phyloP scores from a whole-genome alignment of 2,329 filamentous ascomycete species.

The Cytospora chrysosperma region DNA sequence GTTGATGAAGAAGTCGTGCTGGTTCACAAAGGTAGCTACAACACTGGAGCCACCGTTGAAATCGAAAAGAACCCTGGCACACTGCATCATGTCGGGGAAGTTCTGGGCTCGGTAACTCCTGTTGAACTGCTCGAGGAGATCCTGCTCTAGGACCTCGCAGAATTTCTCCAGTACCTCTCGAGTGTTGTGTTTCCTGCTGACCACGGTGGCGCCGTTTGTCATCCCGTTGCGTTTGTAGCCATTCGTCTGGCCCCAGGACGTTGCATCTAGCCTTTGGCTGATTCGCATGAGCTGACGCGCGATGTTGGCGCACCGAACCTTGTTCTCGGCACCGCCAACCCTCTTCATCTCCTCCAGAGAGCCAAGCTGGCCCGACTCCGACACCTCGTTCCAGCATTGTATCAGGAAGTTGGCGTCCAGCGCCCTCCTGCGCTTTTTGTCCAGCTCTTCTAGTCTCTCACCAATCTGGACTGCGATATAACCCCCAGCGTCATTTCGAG shows the following conservation, averaged over 20 bases:
- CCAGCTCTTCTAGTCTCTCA: conserved; percentile 88
- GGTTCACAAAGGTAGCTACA: conserved; percentile 94
- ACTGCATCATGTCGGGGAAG: conserved; percentile 97
- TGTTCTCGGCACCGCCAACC: conserved; percentile 83
- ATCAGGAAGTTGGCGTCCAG: conserved; percentile 94
- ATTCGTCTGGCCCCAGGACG: conserved; percentile 66
- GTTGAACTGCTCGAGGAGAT: conserved; percentile 93
- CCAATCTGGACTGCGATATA: conserved; percentile 94
- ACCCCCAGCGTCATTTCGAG: conserved; percentile 62
- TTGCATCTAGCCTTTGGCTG: conserved; percentile 82
- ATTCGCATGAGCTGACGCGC: conserved; percentile 91
- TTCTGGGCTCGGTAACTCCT: conserved; percentile 94
- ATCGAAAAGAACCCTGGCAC: conserved; percentile 87
- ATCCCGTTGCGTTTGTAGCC: conserved; percentile 50
- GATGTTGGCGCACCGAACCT: conserved; percentile 91
- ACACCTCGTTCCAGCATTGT: conserved; percentile 95
- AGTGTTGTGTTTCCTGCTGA: conserved; percentile 60
- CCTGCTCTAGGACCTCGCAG: conserved; percentile 91
- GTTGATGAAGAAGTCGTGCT: conserved; percentile 99
- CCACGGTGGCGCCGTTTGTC: conserved; percentile 47
- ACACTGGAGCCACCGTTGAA: conserved; percentile 96
- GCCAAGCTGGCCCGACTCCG: conserved; percentile 80
- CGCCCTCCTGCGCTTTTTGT: conserved; percentile 84
- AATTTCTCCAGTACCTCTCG: conserved; percentile 95
- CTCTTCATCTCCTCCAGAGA: conserved; percentile 86